These are phyloP conservation scores for Microbotryum scabiosae DNA, from an alignment of 1,284 basidiomycete genomes.

Conservation along the genomic window DNA sequence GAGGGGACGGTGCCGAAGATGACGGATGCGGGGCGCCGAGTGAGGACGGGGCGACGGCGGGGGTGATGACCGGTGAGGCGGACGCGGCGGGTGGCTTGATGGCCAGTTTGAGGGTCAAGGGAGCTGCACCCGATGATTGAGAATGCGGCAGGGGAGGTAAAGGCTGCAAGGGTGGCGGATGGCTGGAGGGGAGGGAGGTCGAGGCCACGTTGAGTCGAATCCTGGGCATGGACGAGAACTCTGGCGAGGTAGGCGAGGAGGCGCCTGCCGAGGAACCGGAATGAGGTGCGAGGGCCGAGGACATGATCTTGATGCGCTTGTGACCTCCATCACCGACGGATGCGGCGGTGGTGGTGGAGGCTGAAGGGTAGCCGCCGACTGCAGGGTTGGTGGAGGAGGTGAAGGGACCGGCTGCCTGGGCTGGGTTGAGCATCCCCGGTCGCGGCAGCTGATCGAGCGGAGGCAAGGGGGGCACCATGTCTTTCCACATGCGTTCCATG, in stretches of 20 bases:
- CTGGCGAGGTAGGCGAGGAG: too few relatives aligned
- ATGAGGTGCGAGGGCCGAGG: slow-evolving; percentile 4
- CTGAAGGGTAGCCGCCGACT: too few relatives aligned
- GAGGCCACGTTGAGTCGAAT: slow-evolving; percentile 2
- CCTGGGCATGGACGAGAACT: not conserved
- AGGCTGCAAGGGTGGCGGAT: not conserved
- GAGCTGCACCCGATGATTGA: not conserved
- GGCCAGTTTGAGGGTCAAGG: too few relatives aligned
- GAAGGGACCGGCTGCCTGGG: not conserved
- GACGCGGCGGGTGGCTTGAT: too few relatives aligned
- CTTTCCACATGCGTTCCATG: slow-evolving; percentile 23
- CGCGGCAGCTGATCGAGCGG: slow-evolving; percentile 12
- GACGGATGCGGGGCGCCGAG: not conserved
- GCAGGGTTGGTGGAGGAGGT: not conserved
- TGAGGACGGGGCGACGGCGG: slow-evolving; percentile 2
- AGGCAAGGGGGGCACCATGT: slow-evolving; percentile 18
- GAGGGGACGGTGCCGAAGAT: not conserved
- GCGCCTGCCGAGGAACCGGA: not conserved
- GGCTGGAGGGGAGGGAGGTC: not conserved
- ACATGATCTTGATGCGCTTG: not conserved
- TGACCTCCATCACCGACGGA: not conserved
- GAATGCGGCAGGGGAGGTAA: not conserved
- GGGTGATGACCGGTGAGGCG: too few relatives aligned
- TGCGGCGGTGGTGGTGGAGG: too few relatives aligned
- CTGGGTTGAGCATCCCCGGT: slow-evolving; percentile 4